These are phyloP conservation scores for Mollisiaceae sp. DNA, from an alignment of 2,329 filamentous ascomycete genomes.

Conservation along the genomic window DNA sequence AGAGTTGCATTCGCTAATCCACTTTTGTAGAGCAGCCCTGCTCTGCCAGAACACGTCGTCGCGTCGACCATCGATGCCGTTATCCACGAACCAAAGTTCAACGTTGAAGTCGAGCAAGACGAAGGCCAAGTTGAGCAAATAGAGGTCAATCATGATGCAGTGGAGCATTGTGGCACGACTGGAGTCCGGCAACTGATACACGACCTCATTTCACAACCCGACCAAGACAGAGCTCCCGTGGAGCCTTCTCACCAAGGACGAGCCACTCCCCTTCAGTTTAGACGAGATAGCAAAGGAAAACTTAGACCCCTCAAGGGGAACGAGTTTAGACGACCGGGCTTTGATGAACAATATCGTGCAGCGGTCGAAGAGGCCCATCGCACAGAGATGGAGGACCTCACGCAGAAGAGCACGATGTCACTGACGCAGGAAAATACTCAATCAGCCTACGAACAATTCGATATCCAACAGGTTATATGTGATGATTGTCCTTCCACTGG, in stretches of 20 bases:
- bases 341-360: conserved; percentile 6
- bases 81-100: not conserved
- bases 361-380: not conserved
- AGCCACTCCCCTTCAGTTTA: conserved; percentile 1
- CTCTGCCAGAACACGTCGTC: conserved; percentile 12
- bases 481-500: conserved; percentile 20
- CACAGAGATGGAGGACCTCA: conserved; percentile 26
- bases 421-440: conserved; percentile 39
- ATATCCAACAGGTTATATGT: conserved; percentile 12
- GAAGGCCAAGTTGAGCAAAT: not conserved
- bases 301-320: conserved; percentile 15
- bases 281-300: conserved; percentile 16
- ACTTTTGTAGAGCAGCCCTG: conserved; percentile 18
- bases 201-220: not conserved
- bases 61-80: conserved; percentile 14
- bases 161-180: not conserved
- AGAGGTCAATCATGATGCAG: conserved; percentile 2
- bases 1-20: conserved; percentile 18
- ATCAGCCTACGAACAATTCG: conserved; percentile 37
- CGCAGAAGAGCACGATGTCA: conserved; percentile 38
- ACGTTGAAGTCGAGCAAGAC: not conserved
- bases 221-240: not conserved
- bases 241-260: conserved; percentile 1
- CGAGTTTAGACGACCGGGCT: not conserved
- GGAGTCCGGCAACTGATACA: not conserved